Base-by-base conservation (phyloP, 2,329 filamentous ascomycete genomes). In the Chalaropsis thielavioides region DNA sequence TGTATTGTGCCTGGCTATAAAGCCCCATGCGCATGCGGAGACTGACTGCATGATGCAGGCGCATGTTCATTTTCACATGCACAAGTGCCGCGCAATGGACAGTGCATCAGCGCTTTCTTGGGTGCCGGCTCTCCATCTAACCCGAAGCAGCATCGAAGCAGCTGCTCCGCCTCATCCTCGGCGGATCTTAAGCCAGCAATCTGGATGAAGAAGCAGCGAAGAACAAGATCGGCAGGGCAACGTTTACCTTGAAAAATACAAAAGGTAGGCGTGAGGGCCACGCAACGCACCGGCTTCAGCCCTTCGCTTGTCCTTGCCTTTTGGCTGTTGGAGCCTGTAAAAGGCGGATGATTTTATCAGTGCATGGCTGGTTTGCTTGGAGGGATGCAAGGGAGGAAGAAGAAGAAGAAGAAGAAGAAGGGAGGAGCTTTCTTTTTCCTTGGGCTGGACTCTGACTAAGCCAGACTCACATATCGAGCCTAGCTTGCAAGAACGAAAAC, bases 161-260 rank as follows among this genome's bases (percentile, higher is more conserved):
- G 1, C 13, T 58, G 54, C 54, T 58, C 54, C 54, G 54, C 54
- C 54, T 58, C 54, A 58, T 58, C n/a, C 27, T 38, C 15, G 2
- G 54, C 54, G 17, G 15, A 58, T 38, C 24, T 38, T 31, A 27
- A 58, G 54, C 54, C 54, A 58, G 54, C 54, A 58, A 58, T 58
- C 54, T 58, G 54, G 54, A 58, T 58, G 15, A 17, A 58, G 54
- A 31, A 58, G 31, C 17, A 35, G 17, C 11, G 8, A 31, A 58
- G 54, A 35, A 35, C 54, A 58, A 31, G 27, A 58, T 58, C 54
- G 54, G 54, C 54, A 58, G 54, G 54, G 54, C 54, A 58, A 35
- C 17, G 54, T 31, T 35, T 11, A 19, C 54, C 27, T 58, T 35
- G 54, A 35, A 17, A 15, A 51, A 51, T 51, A 19, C 46, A 51